A percentile compares a stretch with the other conserved stretches of the same genome.
Conservation (phyloP, 2,329 filamentous ascomycete species). For the Tolypocladium pustulatum region DNA sequence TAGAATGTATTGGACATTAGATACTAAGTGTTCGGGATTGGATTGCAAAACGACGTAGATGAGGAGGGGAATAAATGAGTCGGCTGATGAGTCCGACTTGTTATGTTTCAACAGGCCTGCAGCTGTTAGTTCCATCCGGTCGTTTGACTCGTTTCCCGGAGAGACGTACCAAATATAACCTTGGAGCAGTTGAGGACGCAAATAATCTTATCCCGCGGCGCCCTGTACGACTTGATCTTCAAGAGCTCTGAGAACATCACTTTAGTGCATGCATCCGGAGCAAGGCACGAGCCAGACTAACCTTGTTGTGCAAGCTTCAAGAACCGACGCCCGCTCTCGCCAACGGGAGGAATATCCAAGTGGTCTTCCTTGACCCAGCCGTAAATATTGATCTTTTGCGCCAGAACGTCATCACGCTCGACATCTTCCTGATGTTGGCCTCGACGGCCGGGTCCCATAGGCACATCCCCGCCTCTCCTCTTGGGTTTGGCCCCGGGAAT, state of each 20-base stretch:
- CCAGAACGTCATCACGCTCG: slow-evolving; percentile 87
- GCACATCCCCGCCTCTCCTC: slow-evolving; percentile 56
- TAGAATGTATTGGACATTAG: slow-evolving; percentile 95
- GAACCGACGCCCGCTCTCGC: slow-evolving; percentile 80
- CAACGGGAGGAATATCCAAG: slow-evolving; percentile 78
- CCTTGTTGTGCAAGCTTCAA: slow-evolving; percentile 81
- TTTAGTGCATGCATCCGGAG: slow-evolving; percentile 4
- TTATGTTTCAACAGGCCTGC: slow-evolving; percentile 78
- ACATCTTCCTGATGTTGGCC: slow-evolving; percentile 98
- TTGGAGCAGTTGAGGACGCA: slow-evolving; percentile 98
- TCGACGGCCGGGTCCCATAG: slow-evolving; percentile 69
- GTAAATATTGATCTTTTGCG: slow-evolving; percentile 95
- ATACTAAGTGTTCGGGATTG: slow-evolving; percentile 90
- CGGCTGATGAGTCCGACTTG: slow-evolving; percentile 88
- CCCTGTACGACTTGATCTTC: slow-evolving; percentile 94
- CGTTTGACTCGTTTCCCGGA: neutral
- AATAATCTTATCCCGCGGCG: slow-evolving; percentile 96
- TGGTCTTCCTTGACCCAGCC: slow-evolving; percentile 90
- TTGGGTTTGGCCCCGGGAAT: slow-evolving; percentile 58
- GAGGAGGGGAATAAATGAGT: slow-evolving; percentile 88
- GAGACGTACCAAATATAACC: slow-evolving; percentile 76
- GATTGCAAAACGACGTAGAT: slow-evolving; percentile 94
- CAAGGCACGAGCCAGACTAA: slow-evolving; percentile 19
- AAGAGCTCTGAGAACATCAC: slow-evolving; percentile 58
- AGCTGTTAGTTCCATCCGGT: neutral